A percentile compares a stretch with the other conserved stretches of the same genome.
Conservation (phyloP, 2,329 filamentous ascomycete genomes). For the Monosporascus sp. region DNA sequence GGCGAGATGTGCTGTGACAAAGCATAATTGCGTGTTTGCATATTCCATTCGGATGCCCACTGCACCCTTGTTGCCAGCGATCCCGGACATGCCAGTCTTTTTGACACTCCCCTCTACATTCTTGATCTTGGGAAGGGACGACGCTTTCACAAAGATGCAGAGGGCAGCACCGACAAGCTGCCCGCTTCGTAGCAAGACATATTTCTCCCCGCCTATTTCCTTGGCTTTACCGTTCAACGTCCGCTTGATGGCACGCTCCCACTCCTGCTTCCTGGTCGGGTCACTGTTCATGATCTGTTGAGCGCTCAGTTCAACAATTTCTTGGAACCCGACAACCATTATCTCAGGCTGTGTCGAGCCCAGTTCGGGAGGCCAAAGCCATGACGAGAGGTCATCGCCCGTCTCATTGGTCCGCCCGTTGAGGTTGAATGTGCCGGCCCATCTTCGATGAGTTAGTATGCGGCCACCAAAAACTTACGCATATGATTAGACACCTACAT, state of each 20-base stretch:
- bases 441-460: constrained; percentile 29
- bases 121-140: constrained; percentile 75
- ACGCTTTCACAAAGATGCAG: constrained; percentile 82
- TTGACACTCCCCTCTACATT: constrained; percentile 96
- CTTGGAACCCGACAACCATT: constrained; percentile 88
- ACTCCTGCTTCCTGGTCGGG: constrained; percentile 74
- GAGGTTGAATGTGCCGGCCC: constrained; percentile 86
- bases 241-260: constrained; percentile 76
- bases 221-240: constrained; percentile 71
- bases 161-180: constrained; percentile 92
- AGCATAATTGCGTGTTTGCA: constrained; percentile 86
- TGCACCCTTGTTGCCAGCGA: constrained; percentile 96
- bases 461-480: neutral
- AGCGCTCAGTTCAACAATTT: constrained; percentile 95
- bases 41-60: constrained; percentile 95
- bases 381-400: constrained; percentile 73
- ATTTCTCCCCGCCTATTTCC: constrained; percentile 63
- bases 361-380: constrained; percentile 66
- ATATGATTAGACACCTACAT: constrained; percentile 49
- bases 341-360: constrained; percentile 71
- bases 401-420: constrained; percentile 81
- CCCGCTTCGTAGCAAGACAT: constrained; percentile 84
- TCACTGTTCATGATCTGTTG: constrained; percentile 99
- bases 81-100: constrained; percentile 90
- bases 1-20: constrained; percentile 93